These are phyloP conservation scores for Fusarium concolor DNA, from an alignment of 2,329 filamentous ascomycete genomes.

Conservation along the genomic window DNA sequence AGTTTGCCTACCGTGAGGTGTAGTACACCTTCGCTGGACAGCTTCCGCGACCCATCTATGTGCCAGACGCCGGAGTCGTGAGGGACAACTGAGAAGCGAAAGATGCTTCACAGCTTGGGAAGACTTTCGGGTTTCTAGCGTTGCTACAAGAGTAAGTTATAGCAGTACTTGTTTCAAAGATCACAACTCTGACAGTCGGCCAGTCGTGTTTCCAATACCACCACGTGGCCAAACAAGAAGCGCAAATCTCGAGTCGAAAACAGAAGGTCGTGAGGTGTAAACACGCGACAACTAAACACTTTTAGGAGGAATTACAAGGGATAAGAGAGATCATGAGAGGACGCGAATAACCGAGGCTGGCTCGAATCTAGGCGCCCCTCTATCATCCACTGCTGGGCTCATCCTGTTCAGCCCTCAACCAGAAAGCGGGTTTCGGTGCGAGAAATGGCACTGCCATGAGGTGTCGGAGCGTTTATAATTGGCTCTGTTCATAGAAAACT, in stretches of 20 bases:
- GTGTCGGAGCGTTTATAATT: not conserved
- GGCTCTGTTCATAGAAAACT: not conserved
- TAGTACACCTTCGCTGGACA: constrained; percentile 47
- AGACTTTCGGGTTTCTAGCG: not conserved
- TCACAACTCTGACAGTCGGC: not conserved
- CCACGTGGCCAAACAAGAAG: not conserved
- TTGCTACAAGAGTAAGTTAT: constrained; percentile 1
- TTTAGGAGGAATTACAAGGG: constrained; percentile 10
- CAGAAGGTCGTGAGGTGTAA: not conserved
- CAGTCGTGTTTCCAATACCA: not conserved
- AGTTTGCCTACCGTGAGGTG: constrained; percentile 48
- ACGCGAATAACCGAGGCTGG: constrained; percentile 24
- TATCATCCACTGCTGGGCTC: constrained; percentile 3
- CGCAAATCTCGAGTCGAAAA: not conserved
- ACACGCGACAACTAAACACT: not conserved
- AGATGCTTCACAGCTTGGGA: not conserved
- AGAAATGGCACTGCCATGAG: constrained; percentile 2
- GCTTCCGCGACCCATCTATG: constrained; percentile 48
- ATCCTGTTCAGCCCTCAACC: not conserved
- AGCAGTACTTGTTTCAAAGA: not conserved
- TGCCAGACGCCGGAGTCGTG: constrained; percentile 33
- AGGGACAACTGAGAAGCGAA: not conserved
- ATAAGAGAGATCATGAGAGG: constrained; percentile 15
- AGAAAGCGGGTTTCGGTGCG: constrained; percentile 11
- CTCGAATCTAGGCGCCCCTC: constrained; percentile 9